These are phyloP conservation scores for Echria macrotheca DNA, from an alignment of 495 filamentous ascomycete species.

Conservation along the genomic window DNA sequence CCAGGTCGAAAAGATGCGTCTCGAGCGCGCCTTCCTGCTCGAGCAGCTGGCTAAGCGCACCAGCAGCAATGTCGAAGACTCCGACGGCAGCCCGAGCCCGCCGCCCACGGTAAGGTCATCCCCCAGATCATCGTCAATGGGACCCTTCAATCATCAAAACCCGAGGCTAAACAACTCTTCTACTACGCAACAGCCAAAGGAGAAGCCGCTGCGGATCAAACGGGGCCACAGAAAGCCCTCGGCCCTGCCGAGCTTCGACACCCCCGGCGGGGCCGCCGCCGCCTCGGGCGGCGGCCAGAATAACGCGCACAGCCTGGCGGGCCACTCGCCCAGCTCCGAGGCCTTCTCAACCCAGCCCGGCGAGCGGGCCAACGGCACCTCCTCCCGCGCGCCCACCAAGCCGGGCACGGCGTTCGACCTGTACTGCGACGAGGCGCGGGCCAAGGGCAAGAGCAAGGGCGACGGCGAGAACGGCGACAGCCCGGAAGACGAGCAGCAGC, in stretches of 20 bases:
- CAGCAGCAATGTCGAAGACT: conserved; percentile 71
- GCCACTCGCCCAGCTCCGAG: conserved; percentile 44
- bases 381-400: conserved; percentile 31
- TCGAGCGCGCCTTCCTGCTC: conserved; percentile 84
- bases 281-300: conserved; percentile 24
- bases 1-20: conserved; percentile 81
- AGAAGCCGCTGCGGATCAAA: conserved; percentile 85
- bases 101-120: conserved; percentile 59
- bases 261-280: conserved; percentile 22
- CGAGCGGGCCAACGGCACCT: conserved; percentile 24
- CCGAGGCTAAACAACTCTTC: conserved; percentile 19
- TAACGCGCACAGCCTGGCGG: conserved; percentile 19
- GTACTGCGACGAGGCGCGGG: conserved; percentile 43
- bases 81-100: conserved; percentile 65
- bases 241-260: conserved; percentile 30
- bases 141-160: neutral
- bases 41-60: conserved; percentile 82
- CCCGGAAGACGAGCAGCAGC: conserved; percentile 42
- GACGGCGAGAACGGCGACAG: conserved; percentile 27
- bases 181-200: conserved; percentile 61
- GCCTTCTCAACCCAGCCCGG: conserved; percentile 35
- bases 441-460: conserved; percentile 30
- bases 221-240: conserved; percentile 60
- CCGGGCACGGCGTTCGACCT: conserved; percentile 47
- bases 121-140: conserved; percentile 20